Base-by-base conservation (phyloP, 2,329 filamentous ascomycete species). In the Penicillium sclerotigenum region DNA sequence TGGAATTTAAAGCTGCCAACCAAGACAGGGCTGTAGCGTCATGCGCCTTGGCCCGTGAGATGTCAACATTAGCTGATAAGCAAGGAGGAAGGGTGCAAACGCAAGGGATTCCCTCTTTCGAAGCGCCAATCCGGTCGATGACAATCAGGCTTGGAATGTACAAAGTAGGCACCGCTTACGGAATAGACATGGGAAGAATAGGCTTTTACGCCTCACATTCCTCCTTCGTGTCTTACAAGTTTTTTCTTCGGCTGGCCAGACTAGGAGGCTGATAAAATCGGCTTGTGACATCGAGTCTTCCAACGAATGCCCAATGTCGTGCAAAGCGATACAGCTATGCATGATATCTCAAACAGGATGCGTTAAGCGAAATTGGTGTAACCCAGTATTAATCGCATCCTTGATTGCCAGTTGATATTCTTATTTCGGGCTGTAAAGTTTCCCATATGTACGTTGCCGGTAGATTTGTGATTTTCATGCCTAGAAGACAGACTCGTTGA, bases 131-230 rank as follows among this genome's bases (percentile, higher is more conserved):
- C 40, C 36, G 45, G 54, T 62, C 47, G 40, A 58, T 64, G 56
- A 54, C 58, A 61, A 61, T 58, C 62, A 37, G 41, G 22, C 57
- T 57, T 52, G 61, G 64, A 66, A 66, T 66, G 64, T 54, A 22
- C 14, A 34, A 47, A n/a, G 14, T 24, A 34, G 18, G 2, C 29
- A 47, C 5, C 2, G 5, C n/a, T 14, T 33, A 34, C 13, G 8
- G 29, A 24, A 47, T 24, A 58, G 51, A 63, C 33, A 51, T 54
- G 42, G n/a, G 24, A 51, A 43, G 37, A 33, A 16, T n/a, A n/a
- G n/a, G n/a, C 24, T 26, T n/a, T 18, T 33, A 29, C n/a, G 24
- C 18, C 28, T 29, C 28, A 38, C 26, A 45, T 50, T 47, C 45
- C 42, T 54, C 31, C 41, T 33, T 58, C 28, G 29, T 36, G 49